Evolutionary conservation across 2,329 filamentous ascomycete species (phyloP), one percentile per base, ranked within the genome.

Genomic region (Cercospora sp.): DNA sequence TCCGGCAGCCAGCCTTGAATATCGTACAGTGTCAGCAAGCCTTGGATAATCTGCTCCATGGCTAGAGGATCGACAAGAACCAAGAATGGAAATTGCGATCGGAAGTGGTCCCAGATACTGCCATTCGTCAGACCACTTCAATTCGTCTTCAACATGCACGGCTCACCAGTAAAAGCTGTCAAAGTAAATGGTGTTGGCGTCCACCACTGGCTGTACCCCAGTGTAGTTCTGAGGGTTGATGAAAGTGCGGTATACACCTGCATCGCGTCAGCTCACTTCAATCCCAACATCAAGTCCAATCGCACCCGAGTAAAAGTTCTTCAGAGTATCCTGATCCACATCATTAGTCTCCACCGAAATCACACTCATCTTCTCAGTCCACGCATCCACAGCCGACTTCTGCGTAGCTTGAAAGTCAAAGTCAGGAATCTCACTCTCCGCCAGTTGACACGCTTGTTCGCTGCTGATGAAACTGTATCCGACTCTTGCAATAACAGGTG

Each of bases 1-100:
- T 93, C 91, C 0, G 91, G 91, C 5, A 93, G 80, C 81, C 88
- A 92, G 0, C 91, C 91, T 71, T 89, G 84, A 68, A 91, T 84
- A 84, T 72, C 91, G 84, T 64, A 92, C 68, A 90, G 86, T 70
- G 91, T 89, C 64, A 92, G 85, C 58, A 91, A 80, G 1, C 89
- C 90, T 13, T 89, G 84, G 53, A 92, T 84, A 66, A 89, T 85
- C 73, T 90, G 88, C 73, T 89, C 87, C 73, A 91, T 88, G 2
- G 85, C 83, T 0, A 75, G 77, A 0, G 90, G 89, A 65, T 90
- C 86, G 1, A 91, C 77, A 26, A 92, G 82, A 26, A 91, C 89
- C 70, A 90, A 83, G 1, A 92, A 82, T 0, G 89, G 79, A 0
- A 87, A 90, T 1, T 87, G 85, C 74, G 88, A 91, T 28, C 90